Evolutionary conservation across 164 flowering plant species (phyloP), one percentile per base, ranked within the genome.

Genomic region (Vitis amurensis): DNA sequence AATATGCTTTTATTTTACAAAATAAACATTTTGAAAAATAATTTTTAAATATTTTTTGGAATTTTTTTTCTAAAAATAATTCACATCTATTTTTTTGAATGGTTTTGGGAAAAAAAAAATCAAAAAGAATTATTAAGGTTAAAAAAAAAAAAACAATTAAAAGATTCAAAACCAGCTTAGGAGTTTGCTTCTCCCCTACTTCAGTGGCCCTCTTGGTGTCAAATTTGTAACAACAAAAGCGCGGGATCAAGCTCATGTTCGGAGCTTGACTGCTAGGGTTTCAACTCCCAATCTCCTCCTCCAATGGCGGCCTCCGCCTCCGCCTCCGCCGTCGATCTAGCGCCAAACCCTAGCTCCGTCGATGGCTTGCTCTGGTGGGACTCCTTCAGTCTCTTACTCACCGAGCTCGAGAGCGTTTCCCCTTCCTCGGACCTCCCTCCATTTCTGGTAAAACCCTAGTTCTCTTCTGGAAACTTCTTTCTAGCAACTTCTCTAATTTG

Each of bases 301-400:
- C 59, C 84, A 63, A 85, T 79, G 86, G 78, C 82, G 59, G 51
- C 72, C 55, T 37, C 44, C 44, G 44, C 44, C 44, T 44, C 65
- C 3, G 4, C 55, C 58, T 37, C 60, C 66, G 23, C 71, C 58
- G 16, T 13, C 48, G 50, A 47, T 37, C 12, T 8, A 14, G 11
- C 64, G n/a, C 16, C 64, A 44, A 68, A 27, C 66, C 6, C 82
- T 50, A 83, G 76, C 61, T 68, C 88, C 50, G 89, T 88, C 55
- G 97, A 93, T 68, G 78, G 87, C 52, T 88, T 89, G 59, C 89
- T 95, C 30, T 93, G 97, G 97, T 95, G 93, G 92, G 92, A 91
- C 67, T 80, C 99, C 0, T 95, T 93, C 87, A 50, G 74, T 48
- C 59, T 63, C 61, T 76, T 95, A 31, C 85, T 93, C 73, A 67